phyloP scores from a whole-genome alignment of 2,329 filamentous ascomycete species.

The Bimuria novae-zelandiae region DNA sequence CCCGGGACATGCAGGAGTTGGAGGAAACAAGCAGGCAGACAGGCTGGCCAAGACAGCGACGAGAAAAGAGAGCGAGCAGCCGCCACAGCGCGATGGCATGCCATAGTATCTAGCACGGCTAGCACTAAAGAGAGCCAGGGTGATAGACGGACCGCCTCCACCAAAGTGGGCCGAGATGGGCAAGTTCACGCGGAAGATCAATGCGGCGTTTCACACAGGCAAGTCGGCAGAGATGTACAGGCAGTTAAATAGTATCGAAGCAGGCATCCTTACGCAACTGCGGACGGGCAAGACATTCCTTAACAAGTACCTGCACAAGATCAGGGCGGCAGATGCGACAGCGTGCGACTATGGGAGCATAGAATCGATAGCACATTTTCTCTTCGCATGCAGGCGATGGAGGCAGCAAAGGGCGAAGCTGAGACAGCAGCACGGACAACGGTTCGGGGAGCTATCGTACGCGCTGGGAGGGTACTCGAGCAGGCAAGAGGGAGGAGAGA shows the following conservation, averaged over 20 bases:
- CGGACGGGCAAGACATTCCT: no score
- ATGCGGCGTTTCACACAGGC: no score
- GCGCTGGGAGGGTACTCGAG: no score
- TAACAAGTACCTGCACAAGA: conserved; percentile 21
- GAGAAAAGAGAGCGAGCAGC: conserved; percentile 14
- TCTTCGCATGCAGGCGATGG: conserved; percentile 19
- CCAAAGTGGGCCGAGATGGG: no score
- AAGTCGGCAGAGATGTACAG: no score
- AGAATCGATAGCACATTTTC: conserved; percentile 19
- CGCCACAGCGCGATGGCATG: conserved; percentile 13
- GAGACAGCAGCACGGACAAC: conserved; percentile 8
- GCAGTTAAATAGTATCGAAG: no score
- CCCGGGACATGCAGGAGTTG: conserved; percentile 15
- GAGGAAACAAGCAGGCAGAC: conserved; percentile 19
- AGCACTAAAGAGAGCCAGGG: no score
- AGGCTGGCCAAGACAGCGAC: conserved; percentile 14
- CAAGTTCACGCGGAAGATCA: no score
- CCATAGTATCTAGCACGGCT: no score
- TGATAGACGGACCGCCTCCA: no score
- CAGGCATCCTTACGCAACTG: no score
- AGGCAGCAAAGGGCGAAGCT: conserved; percentile 6
- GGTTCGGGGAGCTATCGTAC: conserved; percentile 11
- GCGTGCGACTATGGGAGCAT: conserved; percentile 15
- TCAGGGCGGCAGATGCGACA: conserved; percentile 14
- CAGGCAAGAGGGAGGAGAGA: no score